Percentiles rank a stretch among this genome's conserved stretches.
phyloP scores from a whole-genome alignment of 1,284 basidiomycete species.

The Rhodotorula sp. region DNA sequence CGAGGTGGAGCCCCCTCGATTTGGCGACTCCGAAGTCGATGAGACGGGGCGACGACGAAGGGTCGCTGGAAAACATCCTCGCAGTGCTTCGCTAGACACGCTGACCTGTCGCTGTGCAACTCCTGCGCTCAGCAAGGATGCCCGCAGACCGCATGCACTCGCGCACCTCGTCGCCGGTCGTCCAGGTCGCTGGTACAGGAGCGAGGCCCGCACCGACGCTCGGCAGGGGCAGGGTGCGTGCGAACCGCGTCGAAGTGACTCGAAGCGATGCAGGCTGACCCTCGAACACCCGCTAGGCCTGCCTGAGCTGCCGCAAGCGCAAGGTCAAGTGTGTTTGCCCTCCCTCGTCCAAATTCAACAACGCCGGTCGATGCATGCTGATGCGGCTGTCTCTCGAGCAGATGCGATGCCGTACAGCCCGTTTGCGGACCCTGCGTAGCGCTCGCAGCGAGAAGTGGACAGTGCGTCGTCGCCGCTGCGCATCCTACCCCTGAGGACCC shows the following conservation, averaged over 20 bases:
- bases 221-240: neutral
- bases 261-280: neutral
- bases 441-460: neutral
- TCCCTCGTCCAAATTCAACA: too few species aligned
- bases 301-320: slow-evolving; percentile 6
- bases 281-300: neutral
- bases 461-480: neutral
- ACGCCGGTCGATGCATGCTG: neutral
- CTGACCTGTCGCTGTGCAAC: too few species aligned
- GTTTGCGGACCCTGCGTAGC: neutral
- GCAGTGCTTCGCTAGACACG: too few species aligned
- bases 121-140: too few species aligned
- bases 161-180: too few species aligned
- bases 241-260: too few species aligned
- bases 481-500: neutral
- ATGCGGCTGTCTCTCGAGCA: neutral
- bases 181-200: neutral
- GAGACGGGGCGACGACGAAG: neutral
- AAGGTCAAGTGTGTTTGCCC: slow-evolving; percentile 9
- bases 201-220: neutral
- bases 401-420: slow-evolving; percentile 11
- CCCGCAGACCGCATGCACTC: too few species aligned
- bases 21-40: neutral
- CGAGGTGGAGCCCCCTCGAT: neutral
- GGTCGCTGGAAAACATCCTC: neutral